Conservation (phyloP, 1,284 basidiomycete species). For the Rhodotorula sp. region DNA sequence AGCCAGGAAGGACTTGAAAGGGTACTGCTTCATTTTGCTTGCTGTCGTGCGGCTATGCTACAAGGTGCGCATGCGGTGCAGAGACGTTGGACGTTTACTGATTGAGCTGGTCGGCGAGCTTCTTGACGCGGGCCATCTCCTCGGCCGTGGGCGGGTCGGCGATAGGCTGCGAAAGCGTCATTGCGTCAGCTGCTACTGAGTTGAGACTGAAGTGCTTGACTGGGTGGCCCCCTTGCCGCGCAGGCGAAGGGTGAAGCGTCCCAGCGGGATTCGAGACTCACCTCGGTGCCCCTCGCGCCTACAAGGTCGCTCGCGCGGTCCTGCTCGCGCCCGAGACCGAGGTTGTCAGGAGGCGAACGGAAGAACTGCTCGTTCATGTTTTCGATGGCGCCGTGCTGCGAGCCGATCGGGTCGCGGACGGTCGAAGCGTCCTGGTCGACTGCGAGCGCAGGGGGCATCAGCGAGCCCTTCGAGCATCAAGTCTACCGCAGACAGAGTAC, state of each 20-base stretch:
- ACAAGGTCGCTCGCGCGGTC: slow-evolving; percentile 45
- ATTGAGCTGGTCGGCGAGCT: slow-evolving; percentile 19
- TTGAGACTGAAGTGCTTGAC: background rate
- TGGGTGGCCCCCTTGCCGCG: no score
- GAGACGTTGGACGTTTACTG: background rate
- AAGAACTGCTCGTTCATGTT: slow-evolving; percentile 5
- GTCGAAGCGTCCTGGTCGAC: background rate
- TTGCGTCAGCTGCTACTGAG: background rate
- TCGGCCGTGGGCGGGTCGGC: slow-evolving; percentile 14
- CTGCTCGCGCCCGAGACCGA: slow-evolving; percentile 13
- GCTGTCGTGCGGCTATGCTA: no score
- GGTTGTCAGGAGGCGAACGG: slow-evolving; percentile 12
- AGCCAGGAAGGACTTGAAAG: no score
- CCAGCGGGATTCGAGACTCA: background rate
- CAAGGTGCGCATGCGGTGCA: no score
- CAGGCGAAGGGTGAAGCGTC: background rate
- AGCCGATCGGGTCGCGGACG: slow-evolving; percentile 1
- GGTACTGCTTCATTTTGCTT: no score
- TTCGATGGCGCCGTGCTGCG: background rate
- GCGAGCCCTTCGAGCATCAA: background rate
- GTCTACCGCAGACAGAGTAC: background rate
- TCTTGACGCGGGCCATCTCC: slow-evolving; percentile 9
- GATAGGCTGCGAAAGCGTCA: background rate
- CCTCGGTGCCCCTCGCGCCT: slow-evolving; percentile 3
- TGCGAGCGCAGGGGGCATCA: background rate